Conservation (phyloP, 352 stramenopile species). For the Phytopythium kandeliae region DNA sequence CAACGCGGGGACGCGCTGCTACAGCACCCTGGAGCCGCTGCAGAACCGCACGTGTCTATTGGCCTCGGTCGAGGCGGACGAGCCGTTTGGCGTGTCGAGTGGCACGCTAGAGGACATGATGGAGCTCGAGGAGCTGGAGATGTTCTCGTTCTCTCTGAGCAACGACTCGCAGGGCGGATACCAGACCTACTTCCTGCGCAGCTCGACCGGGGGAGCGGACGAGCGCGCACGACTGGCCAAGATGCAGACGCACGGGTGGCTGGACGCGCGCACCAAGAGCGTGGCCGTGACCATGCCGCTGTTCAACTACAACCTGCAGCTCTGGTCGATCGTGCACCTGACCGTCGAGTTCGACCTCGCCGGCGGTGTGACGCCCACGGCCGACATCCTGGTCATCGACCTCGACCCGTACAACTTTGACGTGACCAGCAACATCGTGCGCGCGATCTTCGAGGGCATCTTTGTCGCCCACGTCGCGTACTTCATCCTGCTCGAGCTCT, state of each 20-base stretch:
- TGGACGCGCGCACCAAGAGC: constrained; percentile 55
- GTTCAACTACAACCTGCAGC: constrained; percentile 58
- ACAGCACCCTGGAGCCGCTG: constrained; percentile 33
- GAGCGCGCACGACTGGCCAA: constrained; percentile 18
- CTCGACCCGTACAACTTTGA: constrained; percentile 67
- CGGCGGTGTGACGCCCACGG: constrained; percentile 36
- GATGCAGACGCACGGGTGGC: constrained; percentile 49
- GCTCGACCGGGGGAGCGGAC: constrained; percentile 18
- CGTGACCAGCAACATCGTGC: constrained; percentile 35
- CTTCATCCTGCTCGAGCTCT: constrained; percentile 55
- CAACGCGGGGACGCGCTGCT: constrained; percentile 36
- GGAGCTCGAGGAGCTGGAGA: constrained; percentile 33
- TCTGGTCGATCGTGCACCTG: constrained; percentile 57
- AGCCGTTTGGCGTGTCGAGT: constrained; percentile 31
- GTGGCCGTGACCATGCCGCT: constrained; percentile 50
- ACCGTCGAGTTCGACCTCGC: constrained; percentile 54
- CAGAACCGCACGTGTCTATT: constrained; percentile 38
- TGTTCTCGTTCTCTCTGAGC: constrained; percentile 48
- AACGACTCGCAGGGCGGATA: constrained; percentile 37
- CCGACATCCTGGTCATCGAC: constrained; percentile 46
- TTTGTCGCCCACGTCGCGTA: constrained; percentile 51
- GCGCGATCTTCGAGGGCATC: constrained; percentile 34
- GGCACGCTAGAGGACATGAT: constrained; percentile 18
- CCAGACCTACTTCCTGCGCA: constrained; percentile 59
- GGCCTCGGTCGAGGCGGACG: constrained; percentile 18